A percentile compares a stretch with the other conserved stretches of the same genome.
These are phyloP conservation scores for Neonectria ditissima DNA, from an alignment of 2,329 filamentous ascomycete species.

Conservation along the genomic window DNA sequence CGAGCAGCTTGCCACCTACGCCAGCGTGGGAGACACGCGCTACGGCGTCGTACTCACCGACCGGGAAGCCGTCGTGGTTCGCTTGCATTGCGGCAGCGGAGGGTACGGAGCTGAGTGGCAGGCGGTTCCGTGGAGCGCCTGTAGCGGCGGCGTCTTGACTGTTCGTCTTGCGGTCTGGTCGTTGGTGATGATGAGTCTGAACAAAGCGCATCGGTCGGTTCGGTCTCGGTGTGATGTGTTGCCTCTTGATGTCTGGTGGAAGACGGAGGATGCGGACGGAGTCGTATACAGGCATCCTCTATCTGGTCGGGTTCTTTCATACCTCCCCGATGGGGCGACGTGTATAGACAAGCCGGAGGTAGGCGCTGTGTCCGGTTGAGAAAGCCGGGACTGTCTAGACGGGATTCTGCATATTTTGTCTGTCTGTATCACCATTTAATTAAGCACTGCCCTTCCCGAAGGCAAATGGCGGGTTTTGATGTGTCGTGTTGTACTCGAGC, in stretches of 20 bases:
- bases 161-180: conserved; percentile 10
- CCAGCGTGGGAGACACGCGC: neutral
- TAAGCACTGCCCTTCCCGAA: neutral
- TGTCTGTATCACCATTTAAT: neutral
- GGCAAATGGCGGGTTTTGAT: neutral
- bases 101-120: conserved; percentile 1
- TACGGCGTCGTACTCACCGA: conserved; percentile 12
- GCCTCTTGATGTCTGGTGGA: conserved; percentile 1
- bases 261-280: neutral
- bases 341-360: neutral
- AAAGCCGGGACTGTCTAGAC: too few relatives aligned
- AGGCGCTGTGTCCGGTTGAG: neutral
- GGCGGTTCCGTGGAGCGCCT: conserved; percentile 6
- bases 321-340: neutral
- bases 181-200: conserved; percentile 16
- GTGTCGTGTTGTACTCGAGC: neutral
- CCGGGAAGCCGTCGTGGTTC: conserved; percentile 2
- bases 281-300: neutral
- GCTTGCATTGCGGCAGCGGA: neutral
- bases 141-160: neutral
- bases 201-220: neutral
- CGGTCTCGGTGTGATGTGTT: neutral
- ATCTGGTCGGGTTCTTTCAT: neutral
- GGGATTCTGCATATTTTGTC: too few relatives aligned
- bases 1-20: neutral